Percentiles rank a stretch among this genome's conserved stretches.
Conservation (phyloP, 805 yeast species). For the Lachancea sp. region DNA sequence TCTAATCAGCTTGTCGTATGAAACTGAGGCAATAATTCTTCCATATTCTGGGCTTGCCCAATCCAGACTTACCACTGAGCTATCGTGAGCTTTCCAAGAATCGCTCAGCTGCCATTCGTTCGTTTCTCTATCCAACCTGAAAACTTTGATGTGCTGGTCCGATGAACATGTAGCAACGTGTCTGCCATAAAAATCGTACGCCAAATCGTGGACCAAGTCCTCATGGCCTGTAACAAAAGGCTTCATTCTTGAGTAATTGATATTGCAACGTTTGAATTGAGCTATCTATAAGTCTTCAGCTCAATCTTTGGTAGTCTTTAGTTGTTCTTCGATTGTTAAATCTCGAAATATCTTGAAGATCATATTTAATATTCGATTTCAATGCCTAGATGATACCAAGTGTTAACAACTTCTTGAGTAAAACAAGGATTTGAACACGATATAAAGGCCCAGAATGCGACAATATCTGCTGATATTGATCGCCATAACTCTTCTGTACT, state of each 20-base stretch:
- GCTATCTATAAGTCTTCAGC: background rate
- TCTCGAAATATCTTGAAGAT: no score
- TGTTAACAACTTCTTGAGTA: no score
- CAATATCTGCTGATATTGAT: background rate
- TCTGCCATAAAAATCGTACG: conserved; percentile 88
- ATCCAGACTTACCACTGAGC: conserved; percentile 69
- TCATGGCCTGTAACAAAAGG: conserved; percentile 89
- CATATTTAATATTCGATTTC: no score
- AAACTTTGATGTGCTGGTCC: conserved; percentile 88
- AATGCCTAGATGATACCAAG: no score
- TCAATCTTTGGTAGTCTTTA: no score
- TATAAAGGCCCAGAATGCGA: background rate
- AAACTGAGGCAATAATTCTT: conserved; percentile 76
- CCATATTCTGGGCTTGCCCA: conserved; percentile 97
- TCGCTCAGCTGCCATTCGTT: conserved; percentile 81
- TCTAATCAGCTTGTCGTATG: conserved; percentile 83
- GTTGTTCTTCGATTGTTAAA: no score
- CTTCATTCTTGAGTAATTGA: conserved; percentile 34
- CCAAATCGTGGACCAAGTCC: conserved; percentile 83
- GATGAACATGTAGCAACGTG: conserved; percentile 92
- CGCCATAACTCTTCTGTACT: conserved; percentile 11
- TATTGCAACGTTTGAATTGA: background rate
- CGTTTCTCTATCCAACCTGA: conserved; percentile 60
- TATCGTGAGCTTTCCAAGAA: conserved; percentile 93
- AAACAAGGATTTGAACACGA: no score